Evolutionary conservation across 2,329 filamentous ascomycete species (phyloP).

Genomic region (Tolypocladium amazonense): DNA sequence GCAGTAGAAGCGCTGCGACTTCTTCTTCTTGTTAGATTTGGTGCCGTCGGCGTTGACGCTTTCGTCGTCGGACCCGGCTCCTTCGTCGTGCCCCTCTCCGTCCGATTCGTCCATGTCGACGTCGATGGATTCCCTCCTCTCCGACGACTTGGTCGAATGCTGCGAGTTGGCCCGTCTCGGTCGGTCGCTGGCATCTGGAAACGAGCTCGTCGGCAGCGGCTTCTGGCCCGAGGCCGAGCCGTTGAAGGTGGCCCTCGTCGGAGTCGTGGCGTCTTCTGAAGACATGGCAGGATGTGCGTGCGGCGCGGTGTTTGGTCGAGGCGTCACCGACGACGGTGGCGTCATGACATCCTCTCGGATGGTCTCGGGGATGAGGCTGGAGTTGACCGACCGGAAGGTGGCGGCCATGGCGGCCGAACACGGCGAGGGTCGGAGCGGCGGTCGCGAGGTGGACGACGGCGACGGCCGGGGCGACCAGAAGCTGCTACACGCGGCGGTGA

Average conservation of each 20-base stretch:
- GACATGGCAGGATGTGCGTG: conserved; percentile 14
- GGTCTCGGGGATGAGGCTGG: conserved; percentile 20
- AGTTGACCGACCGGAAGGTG: conserved; percentile 38
- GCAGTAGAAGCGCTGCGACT: conserved; percentile 92
- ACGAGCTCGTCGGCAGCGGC: conserved; percentile 42
- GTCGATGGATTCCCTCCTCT: conserved; percentile 48
- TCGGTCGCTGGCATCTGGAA: conserved; percentile 33
- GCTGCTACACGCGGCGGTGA: neutral
- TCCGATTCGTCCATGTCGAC: conserved; percentile 70
- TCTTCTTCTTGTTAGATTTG: conserved; percentile 87
- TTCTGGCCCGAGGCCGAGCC: conserved; percentile 34
- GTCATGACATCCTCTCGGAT: conserved; percentile 25
- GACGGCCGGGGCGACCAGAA: neutral
- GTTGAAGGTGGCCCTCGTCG: conserved; percentile 48
- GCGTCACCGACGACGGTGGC: conserved; percentile 18
- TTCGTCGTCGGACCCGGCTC: conserved; percentile 51
- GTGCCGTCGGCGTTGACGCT: conserved; percentile 52
- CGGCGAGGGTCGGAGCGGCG: conserved; percentile 10
- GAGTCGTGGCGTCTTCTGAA: conserved; percentile 44
- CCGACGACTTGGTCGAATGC: conserved; percentile 45
- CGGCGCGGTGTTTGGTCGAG: conserved; percentile 24
- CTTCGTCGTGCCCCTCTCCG: conserved; percentile 44
- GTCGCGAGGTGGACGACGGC: neutral
- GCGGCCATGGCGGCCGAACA: conserved; percentile 29
- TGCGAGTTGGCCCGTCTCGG: conserved; percentile 42